Base-by-base conservation (phyloP, 2,329 filamentous ascomycete species). In the Lasiodiplodia citricola region DNA sequence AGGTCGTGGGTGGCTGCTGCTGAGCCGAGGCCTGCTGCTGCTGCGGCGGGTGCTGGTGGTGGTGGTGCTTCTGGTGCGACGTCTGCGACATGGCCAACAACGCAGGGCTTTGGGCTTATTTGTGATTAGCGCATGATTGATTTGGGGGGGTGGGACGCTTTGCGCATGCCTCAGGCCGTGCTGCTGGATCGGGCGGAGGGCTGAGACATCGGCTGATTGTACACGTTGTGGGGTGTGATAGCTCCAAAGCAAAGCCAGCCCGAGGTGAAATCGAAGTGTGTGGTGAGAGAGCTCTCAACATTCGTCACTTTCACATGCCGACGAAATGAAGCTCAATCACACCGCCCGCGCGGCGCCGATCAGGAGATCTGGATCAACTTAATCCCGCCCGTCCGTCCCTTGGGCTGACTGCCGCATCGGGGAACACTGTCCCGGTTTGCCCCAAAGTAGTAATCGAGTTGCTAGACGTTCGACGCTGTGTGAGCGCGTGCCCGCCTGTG, bases 231-330 rank as follows among this genome's bases (percentile, higher is more conserved):
- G 60, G 44, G 44, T 64, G 60, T 64, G 60, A 64, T 52, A 64
- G 60, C 47, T 51, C 58, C 8, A 16, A 18, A 35, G 11, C 18
- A n/a, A n/a, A n/a, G n/a, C n/a, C n/a, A 31, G 57, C 44, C 58
- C 58, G 58, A 63, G 58, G 58, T 35, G 58, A 63, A 28, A 28
- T 28, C 28, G 28, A 63, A 52, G 25, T 25, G 25, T n/a, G 60
- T 64, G 60, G 60, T 52, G 60, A 64, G 60, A 64, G 60, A n/a
- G n/a, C n/a, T n/a, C 55, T 57, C 60, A 64, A 64, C 60, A 21
- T 51, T 51, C 60, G 60, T 64, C 60, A 67, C 55, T 67, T 67
- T 67, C 65, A 67, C 65, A 67, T 67, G 65, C 56, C 65, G n/a
- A 38, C 44, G 44, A 38, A 52, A 38, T 51, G 47, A 64, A 47